A percentile compares a stretch with the other conserved stretches of the same genome.
Evolutionary conservation across 2,329 filamentous ascomycete genomes (phyloP).

Genomic region (Niveomyces coronatus): DNA sequence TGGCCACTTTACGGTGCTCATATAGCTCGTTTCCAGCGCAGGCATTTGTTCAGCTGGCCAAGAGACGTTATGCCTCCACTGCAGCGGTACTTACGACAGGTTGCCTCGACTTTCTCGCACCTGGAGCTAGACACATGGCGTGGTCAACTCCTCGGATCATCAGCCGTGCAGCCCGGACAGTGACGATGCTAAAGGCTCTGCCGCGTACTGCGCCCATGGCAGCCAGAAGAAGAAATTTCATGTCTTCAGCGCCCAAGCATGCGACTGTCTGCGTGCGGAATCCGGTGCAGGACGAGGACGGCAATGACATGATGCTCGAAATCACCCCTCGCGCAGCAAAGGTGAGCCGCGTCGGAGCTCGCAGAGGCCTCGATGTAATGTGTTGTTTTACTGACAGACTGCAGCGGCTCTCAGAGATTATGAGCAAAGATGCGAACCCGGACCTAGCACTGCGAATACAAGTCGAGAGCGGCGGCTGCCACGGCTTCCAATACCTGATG

Average conservation of each 20-base stretch:
- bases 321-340: slow-evolving; percentile 77
- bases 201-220: slow-evolving; percentile 1
- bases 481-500: slow-evolving; percentile 98
- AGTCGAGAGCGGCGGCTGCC: slow-evolving; percentile 89
- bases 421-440: slow-evolving; percentile 61
- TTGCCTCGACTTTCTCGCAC: slow-evolving; percentile 31
- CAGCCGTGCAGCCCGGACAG: slow-evolving; percentile 4
- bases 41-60: slow-evolving; percentile 32
- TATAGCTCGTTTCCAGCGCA: slow-evolving; percentile 28
- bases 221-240: slow-evolving; percentile 23
- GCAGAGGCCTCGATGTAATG: not conserved
- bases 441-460: slow-evolving; percentile 80
- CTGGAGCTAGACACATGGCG: slow-evolving; percentile 16
- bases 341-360: slow-evolving; percentile 38
- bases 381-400: slow-evolving; percentile 1
- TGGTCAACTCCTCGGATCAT: slow-evolving; percentile 12
- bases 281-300: slow-evolving; percentile 69
- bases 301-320: slow-evolving; percentile 70
- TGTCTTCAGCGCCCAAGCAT: slow-evolving; percentile 22
- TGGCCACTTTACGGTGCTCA: slow-evolving; percentile 28
- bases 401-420: slow-evolving; percentile 67
- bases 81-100: slow-evolving; percentile 16
- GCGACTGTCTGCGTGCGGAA: slow-evolving; percentile 51
- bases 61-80: slow-evolving; percentile 20
- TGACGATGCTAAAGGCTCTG: not conserved